Base-by-base conservation (phyloP, 768 basidiomycete genomes). In the Russula earlei region DNA sequence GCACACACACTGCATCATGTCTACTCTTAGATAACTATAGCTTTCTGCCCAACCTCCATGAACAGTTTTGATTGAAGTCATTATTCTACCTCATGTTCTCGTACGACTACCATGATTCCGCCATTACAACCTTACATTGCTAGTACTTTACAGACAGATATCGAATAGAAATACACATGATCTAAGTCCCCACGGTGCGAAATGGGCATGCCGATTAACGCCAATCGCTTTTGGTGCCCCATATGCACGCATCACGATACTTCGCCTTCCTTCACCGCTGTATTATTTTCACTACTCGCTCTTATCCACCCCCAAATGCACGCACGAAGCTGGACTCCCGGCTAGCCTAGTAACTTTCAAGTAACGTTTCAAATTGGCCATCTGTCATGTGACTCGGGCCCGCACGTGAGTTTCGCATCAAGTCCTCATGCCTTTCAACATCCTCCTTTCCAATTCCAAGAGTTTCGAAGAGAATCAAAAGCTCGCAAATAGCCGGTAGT, bases 281-380 rank as follows among this genome's bases (percentile, higher is more conserved):
- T 54, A 19, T 48, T 55, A 59, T 57, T 10, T 31, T 52, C 50
- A 31, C 57, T 54, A 55, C 56, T 36, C 33, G 49, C 38, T 29
- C 44, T 53, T 54, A 34, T 55, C 41, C 31, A 45, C 33, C 36
- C 37, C 50, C 54, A 61, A 46, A 47, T 38, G 43, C 36, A 67
- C 67, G 80, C 81, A 82, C 83, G 82, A 78, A 78, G 78, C 81
- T 82, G 84, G 83, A 80, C 79, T 77, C 71, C 72, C 74, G 76
- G 76, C 77, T 74, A 81, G 79, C 75, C 69, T 76, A 80, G 74
- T 81, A 81, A n/a, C n/a, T n/a, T n/a, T n/a, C n/a, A n/a, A n/a
- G n/a, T n/a, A n/a, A n/a, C n/a, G n/a, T n/a, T n/a, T n/a, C n/a
- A n/a, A n/a, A n/a, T n/a, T n/a, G n/a, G n/a, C n/a, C n/a, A n/a